Evolutionary conservation across 805 yeast genomes (phyloP).

Genomic region (Komagataella populi): DNA sequence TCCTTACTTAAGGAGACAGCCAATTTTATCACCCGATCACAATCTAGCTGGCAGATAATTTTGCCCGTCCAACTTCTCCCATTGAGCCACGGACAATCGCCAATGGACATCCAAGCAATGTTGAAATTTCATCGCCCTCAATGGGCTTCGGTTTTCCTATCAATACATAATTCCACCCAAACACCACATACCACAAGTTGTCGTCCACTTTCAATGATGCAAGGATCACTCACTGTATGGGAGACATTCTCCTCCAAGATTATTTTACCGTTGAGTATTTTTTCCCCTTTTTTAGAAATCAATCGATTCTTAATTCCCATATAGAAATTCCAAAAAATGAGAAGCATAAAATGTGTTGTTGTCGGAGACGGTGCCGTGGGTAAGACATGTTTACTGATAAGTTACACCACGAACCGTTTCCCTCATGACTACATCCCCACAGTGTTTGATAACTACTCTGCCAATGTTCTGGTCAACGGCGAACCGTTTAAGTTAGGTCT

Average conservation of each 20-base stretch:
- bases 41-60: too few relatives aligned
- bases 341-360: slow-evolving; percentile 83
- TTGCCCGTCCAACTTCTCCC: too few relatives aligned
- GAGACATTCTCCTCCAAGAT: too few relatives aligned
- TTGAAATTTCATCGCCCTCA: too few relatives aligned
- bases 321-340: slow-evolving; percentile 30
- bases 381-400: slow-evolving; percentile 76
- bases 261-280: background rate
- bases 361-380: slow-evolving; percentile 96
- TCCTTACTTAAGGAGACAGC: too few relatives aligned
- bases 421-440: slow-evolving; percentile 93
- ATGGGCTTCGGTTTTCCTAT: background rate
- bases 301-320: background rate
- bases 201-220: background rate
- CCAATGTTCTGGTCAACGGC: slow-evolving; percentile 70
- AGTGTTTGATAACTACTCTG: slow-evolving; percentile 85
- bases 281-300: too few relatives aligned
- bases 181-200: background rate
- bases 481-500: slow-evolving; percentile 75
- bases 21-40: too few relatives aligned
- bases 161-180: background rate
- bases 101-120: too few relatives aligned
- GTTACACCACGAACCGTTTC: slow-evolving; percentile 85
- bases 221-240: background rate
- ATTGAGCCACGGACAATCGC: too few relatives aligned